Evolutionary conservation across 345 rosid genomes (phyloP), one percentile per base, ranked within the genome.

Genomic region (Reutealis trisperma): DNA sequence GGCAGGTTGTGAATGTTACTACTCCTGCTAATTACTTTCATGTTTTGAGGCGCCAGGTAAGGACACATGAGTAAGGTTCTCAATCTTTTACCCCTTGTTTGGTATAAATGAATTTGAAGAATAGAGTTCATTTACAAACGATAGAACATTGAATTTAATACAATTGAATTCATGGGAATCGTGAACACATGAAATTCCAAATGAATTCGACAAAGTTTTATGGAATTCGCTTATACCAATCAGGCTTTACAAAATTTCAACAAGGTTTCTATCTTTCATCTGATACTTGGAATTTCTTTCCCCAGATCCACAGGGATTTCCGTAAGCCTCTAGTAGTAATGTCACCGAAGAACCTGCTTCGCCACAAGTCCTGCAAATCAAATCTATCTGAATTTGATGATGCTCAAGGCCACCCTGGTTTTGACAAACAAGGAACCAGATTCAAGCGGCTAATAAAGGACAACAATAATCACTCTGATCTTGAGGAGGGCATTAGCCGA

Each of bases 371-470:
- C 78, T 94, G 98, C 84, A 93, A 87, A 89, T 94, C 98, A 73
- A 94, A 94, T 82, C 89, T 94, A 49, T 91, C 95, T 0, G 98
- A 94, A 86, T 93, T 94, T 81, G 98, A 93, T 80, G 98, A 94
- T 83, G 98, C 90, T 22, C 89, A 93, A 90, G 98, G 97, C 52
- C 97, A 94, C 80, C 90, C 97, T 22, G 98, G 98, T 62, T 94
- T 93, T 73, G 98, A 94, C 86, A 94, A 93, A 72, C 98, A 94
- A 76, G 98, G 98, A 63, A 94, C 98, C 54, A 85, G 98, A 79
- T 94, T 94, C 77, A 94, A 94, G 86, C 85, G 97, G 22, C 92
- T 94, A 6, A 91, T 94, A 78, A 93, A 93, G 87, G 98, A 94
- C 81, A 92, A 91, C 82, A 93, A 83, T 51, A 88, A 87, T 59